These are phyloP conservation scores for Diatrype stigma DNA, from an alignment of 2,329 filamentous ascomycete species.

Conservation along the genomic window DNA sequence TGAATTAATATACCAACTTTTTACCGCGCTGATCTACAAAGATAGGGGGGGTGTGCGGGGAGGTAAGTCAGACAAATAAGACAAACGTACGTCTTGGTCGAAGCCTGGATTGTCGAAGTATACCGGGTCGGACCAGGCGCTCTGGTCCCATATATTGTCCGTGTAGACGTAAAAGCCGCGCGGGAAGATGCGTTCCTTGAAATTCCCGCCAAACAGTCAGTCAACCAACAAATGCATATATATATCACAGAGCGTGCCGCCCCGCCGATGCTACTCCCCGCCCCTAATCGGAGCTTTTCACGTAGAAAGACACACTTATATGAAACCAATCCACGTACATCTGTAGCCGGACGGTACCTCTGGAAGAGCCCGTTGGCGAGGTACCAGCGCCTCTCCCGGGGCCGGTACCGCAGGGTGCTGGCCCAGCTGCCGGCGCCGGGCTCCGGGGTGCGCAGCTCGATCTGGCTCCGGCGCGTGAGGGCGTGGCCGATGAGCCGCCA, in stretches of 20 bases:
- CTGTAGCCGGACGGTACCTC: constrained; percentile 34
- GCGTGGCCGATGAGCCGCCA: constrained; percentile 52
- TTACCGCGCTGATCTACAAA: too few relatives aligned
- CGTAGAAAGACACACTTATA: too few relatives aligned
- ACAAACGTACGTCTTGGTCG: constrained; percentile 43
- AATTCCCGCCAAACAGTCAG: neutral
- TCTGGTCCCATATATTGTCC: constrained; percentile 46
- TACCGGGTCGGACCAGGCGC: constrained; percentile 48
- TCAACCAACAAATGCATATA: neutral
- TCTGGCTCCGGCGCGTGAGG: constrained; percentile 44
- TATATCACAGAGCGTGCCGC: too few relatives aligned
- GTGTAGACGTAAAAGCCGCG: constrained; percentile 52
- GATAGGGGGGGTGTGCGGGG: neutral
- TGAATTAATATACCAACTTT: neutral
- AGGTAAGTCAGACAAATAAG: neutral
- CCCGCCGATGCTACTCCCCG: too few relatives aligned
- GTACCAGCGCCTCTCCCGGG: constrained; percentile 37
- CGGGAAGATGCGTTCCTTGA: constrained; percentile 42
- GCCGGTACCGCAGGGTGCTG: constrained; percentile 41
- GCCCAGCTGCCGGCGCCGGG: constrained; percentile 48
- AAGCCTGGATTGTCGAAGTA: constrained; percentile 52
- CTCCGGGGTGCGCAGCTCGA: constrained; percentile 48
- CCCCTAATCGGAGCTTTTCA: too few relatives aligned
- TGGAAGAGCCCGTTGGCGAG: constrained; percentile 42
- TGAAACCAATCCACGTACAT: constrained; percentile 12